Evolutionary conservation across 768 basidiomycete genomes (phyloP), one percentile per base, ranked within the genome.

Genomic region (Auriscalpium vulgare): DNA sequence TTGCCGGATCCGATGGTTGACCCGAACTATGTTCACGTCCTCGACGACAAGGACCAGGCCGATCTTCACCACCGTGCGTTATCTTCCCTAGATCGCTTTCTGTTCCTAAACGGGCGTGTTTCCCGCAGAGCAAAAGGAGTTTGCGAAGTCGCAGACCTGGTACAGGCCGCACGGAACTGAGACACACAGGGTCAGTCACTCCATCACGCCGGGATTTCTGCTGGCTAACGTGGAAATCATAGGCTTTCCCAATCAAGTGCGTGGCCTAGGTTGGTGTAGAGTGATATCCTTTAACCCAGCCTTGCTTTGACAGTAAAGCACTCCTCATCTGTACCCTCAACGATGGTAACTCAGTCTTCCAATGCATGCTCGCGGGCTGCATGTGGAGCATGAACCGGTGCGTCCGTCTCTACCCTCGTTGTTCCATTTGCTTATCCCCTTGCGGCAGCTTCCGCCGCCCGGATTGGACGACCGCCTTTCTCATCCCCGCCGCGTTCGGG

Each of bases 131-230:
- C 87, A 89, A 74, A 69, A 75, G 50, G 80, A 84, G 67, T 87
- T 88, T 57, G 77, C 79, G 62, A 74, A 82, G 59, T 79, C 79
- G 44, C 83, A 90, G 70, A 91, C 89, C 1, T 93, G 90, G 90
- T 94, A 92, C 70, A 74, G 87, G 51, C 81, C 91, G 8, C 91
- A 93, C 67, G 88, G 87, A 19, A 91, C 88, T 11, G 84, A 83
- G 56, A 91, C 90, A 0, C 90, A 88, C 63, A 70, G 85, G 57
- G 86, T 84, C 62, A 60, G 78, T 61, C 44, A 55, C 29, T 16
- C 50, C 60, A 47, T 56, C 7, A 7, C 29, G 29, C 29, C 29
- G 4, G 29, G 7, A 29, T 5, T 29, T 29, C 7, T 19, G 37
- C 50, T 38, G 48, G 57, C 44, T 56, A 43, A 56, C 80, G 75